phyloP scores from a whole-genome alignment of 176 grass and related monocot species.

The barley (Hordeum vulgare) region MorexV3_pseudomolecules_assembly NC_058523.1:54257831-54258330 shows the following conservation, averaged over 20 bases:
- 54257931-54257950: conserved; percentile 45
- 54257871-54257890: conserved; percentile 51
- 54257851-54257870: conserved; percentile 41
- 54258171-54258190: conserved; percentile 44
- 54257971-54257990: conserved; percentile 41
- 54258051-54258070: conserved; percentile 14
- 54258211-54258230: background rate
- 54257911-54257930: background rate
- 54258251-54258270: background rate
- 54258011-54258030: conserved; percentile 47
- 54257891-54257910: background rate
- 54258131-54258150: conserved; percentile 55
- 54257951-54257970: conserved; percentile 65
- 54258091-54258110: conserved; percentile 30
- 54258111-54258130: conserved; percentile 35
- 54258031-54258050: conserved; percentile 35
- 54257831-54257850: conserved; percentile 24
- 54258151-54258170: conserved; percentile 28
- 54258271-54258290: too few species aligned
- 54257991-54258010: background rate
- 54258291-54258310: too few species aligned
- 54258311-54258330: too few species aligned
- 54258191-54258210: too few species aligned
- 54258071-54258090: conserved; percentile 21
- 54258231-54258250: background rate